These are phyloP conservation scores for Apiotrichum laibachii DNA, from an alignment of 1,284 basidiomycete genomes.

Conservation along the genomic window DNA sequence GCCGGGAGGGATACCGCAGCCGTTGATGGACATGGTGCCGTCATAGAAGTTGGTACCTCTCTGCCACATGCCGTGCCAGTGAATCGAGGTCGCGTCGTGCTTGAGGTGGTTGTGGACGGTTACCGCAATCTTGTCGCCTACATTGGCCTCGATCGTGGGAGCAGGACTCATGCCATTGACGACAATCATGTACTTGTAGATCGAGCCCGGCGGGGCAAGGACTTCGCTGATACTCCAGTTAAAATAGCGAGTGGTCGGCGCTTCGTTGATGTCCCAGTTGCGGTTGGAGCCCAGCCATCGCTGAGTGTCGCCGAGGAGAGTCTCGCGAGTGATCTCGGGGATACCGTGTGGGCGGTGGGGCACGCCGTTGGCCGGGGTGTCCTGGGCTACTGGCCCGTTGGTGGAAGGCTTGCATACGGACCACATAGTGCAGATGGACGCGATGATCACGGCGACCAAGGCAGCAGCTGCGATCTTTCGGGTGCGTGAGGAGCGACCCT, in stretches of 20 bases:
- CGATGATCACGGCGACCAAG: too few relatives aligned
- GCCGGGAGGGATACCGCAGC: constrained; percentile 56
- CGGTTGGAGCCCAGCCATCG: constrained; percentile 33
- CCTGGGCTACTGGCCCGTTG: too few relatives aligned
- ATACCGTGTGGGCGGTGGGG: too few relatives aligned
- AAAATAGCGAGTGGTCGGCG: constrained; percentile 27
- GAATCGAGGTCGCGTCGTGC: constrained; percentile 49
- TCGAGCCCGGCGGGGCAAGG: constrained; percentile 49
- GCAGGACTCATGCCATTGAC: constrained; percentile 57
- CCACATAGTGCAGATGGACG: too few relatives aligned
- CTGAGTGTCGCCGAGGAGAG: constrained; percentile 17
- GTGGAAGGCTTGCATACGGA: too few relatives aligned
- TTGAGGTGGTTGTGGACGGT: constrained; percentile 52
- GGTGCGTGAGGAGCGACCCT: too few relatives aligned
- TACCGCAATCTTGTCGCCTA: constrained; percentile 53
- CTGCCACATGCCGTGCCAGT: constrained; percentile 54
- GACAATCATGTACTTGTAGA: constrained; percentile 52
- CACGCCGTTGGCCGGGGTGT: too few relatives aligned
- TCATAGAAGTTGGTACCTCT: constrained; percentile 53
- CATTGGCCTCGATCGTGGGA: constrained; percentile 56
- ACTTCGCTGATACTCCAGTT: constrained; percentile 26
- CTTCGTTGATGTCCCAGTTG: constrained; percentile 18
- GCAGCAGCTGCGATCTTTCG: too few relatives aligned
- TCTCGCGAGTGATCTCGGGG: constrained; percentile 30
- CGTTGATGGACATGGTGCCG: constrained; percentile 53